phyloP scores from a whole-genome alignment of 2,329 filamentous ascomycete genomes.

The Aspergillus pseudoterreus region DNA sequence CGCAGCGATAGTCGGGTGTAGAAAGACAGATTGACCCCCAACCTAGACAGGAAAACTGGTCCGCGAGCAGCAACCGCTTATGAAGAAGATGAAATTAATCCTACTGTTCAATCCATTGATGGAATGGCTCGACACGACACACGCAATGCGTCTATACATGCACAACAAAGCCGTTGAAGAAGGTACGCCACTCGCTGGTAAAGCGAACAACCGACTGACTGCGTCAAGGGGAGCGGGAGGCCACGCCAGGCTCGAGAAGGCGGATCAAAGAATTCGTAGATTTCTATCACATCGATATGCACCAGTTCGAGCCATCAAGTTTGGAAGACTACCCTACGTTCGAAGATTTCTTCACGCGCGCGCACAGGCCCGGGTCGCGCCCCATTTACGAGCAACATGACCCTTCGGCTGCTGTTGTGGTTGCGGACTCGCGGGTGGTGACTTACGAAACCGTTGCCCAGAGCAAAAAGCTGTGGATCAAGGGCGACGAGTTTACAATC shows the following conservation, averaged over 20 bases:
- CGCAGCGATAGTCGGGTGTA: too few species aligned
- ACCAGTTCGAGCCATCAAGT: slow-evolving; percentile 37
- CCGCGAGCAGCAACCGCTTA: slow-evolving; percentile 39
- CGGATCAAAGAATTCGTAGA: slow-evolving; percentile 33
- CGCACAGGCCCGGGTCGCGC: slow-evolving; percentile 29
- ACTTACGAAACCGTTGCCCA: slow-evolving; percentile 33
- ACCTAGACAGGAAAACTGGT: slow-evolving; percentile 29
- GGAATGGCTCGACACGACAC: slow-evolving; percentile 41
- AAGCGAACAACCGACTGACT: neutral
- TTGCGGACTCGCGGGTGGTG: slow-evolving; percentile 38
- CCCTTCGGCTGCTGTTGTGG: slow-evolving; percentile 25
- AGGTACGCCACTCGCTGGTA: slow-evolving; percentile 16
- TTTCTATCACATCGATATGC: slow-evolving; percentile 18
- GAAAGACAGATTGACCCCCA: too few species aligned
- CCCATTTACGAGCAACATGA: slow-evolving; percentile 31
- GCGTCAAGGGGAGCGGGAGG: slow-evolving; percentile 18
- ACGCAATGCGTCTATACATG: slow-evolving; percentile 34
- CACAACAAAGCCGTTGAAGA: slow-evolving; percentile 32
- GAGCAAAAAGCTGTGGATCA: slow-evolving; percentile 40
- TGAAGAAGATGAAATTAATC: slow-evolving; percentile 41
- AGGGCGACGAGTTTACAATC: slow-evolving; percentile 43
- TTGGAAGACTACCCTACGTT: slow-evolving; percentile 33
- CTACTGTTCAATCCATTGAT: slow-evolving; percentile 41
- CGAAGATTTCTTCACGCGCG: slow-evolving; percentile 39
- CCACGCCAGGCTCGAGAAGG: slow-evolving; percentile 24